A percentile compares a stretch with the other conserved stretches of the same genome.
These are phyloP conservation scores for Nakazawaea wickerhamii DNA, from an alignment of 805 yeast species.

Conservation along the genomic window DNA sequence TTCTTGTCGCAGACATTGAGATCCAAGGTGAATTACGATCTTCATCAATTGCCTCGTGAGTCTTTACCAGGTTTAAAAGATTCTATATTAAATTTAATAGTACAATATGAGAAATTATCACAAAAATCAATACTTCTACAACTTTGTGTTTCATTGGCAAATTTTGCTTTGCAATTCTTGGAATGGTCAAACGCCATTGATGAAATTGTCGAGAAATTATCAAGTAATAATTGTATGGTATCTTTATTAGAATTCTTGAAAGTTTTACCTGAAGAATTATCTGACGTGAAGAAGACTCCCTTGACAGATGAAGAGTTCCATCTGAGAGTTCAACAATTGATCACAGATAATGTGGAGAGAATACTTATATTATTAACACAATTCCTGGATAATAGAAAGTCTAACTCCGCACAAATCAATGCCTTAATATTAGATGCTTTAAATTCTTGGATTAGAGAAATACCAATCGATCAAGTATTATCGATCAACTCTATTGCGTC, in stretches of 20 bases:
- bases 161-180: constrained; percentile 71
- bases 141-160: constrained; percentile 74
- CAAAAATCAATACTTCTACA: constrained; percentile 71
- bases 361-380: constrained; percentile 61
- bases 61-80: constrained; percentile 59
- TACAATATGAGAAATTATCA: constrained; percentile 37
- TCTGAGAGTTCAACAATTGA: constrained; percentile 54
- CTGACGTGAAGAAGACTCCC: constrained; percentile 71
- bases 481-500: constrained; percentile 57
- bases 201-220: constrained; percentile 54
- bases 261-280: constrained; percentile 86
- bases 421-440: constrained; percentile 64
- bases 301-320: constrained; percentile 78
- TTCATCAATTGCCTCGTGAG: constrained; percentile 64
- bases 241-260: constrained; percentile 73
- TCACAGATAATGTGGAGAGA: constrained; percentile 60
- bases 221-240: constrained; percentile 31
- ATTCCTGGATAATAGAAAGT: constrained; percentile 28
- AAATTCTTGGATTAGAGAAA: constrained; percentile 87
- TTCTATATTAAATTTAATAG: constrained; percentile 55
- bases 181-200: constrained; percentile 67
- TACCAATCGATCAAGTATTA: constrained; percentile 68
- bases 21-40: constrained; percentile 78
- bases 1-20: constrained; percentile 91
- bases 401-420: constrained; percentile 28